A percentile compares a stretch with the other conserved stretches of the same genome.
Evolutionary conservation across 352 stramenopile genomes (phyloP).

Genomic region (Phytopythium vexans): DNA sequence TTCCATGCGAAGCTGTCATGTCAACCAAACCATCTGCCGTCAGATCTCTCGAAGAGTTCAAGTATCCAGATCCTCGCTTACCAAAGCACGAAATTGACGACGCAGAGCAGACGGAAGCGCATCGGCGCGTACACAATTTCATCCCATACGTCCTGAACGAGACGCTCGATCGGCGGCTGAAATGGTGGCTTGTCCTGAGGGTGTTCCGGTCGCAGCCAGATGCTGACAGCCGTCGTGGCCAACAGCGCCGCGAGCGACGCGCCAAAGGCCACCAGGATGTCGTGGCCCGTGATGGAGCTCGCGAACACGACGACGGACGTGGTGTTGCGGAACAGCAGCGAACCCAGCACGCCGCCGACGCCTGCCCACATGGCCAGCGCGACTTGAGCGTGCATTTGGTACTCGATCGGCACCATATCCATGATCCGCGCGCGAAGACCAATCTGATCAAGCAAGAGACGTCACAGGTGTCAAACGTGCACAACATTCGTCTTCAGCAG

Average conservation of each 20-base stretch:
- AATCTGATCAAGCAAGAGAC: constrained; percentile 30
- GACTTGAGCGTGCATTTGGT: constrained; percentile 73
- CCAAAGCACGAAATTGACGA: constrained; percentile 72
- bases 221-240: constrained; percentile 40
- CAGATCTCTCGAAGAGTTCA: neutral
- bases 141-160: constrained; percentile 53
- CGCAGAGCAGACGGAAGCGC: constrained; percentile 62
- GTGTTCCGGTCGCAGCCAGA: constrained; percentile 61
- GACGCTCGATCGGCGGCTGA: constrained; percentile 47
- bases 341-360: constrained; percentile 52
- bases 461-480: constrained; percentile 1
- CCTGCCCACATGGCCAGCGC: constrained; percentile 67
- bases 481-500: neutral
- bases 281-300: constrained; percentile 55
- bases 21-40: neutral
- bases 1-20: constrained; percentile 57
- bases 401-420: constrained; percentile 73
- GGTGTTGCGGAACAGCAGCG: constrained; percentile 63
- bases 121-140: constrained; percentile 62
- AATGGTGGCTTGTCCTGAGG: constrained; percentile 50
- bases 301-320: constrained; percentile 69
- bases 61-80: constrained; percentile 6
- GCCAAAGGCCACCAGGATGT: constrained; percentile 68
- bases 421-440: constrained; percentile 65
- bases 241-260: constrained; percentile 47